Conservation (phyloP, 169 alveolate genomes). For the Eimeria mitis region DNA sequence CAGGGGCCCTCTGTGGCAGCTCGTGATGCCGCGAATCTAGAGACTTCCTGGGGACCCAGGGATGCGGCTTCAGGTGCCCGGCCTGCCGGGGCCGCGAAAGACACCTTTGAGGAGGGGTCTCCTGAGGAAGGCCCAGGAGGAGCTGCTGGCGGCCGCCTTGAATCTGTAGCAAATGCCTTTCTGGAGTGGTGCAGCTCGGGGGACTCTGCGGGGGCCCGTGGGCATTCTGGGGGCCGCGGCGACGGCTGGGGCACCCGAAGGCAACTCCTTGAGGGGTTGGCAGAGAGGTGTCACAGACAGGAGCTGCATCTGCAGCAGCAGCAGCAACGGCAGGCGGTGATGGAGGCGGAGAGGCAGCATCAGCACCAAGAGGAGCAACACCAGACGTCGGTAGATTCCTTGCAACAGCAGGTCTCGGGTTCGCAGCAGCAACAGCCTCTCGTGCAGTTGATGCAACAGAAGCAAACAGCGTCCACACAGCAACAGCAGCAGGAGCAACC, state of each 20-base stretch:
- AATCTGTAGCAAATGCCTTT: slow-evolving; percentile 11
- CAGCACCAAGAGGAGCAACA: not conserved
- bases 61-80: not conserved
- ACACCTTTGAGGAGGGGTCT: not conserved
- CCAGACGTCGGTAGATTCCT: not conserved
- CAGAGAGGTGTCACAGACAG: slow-evolving; percentile 55
- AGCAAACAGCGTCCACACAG: not conserved
- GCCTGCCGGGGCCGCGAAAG: not conserved
- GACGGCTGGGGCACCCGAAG: slow-evolving; percentile 38
- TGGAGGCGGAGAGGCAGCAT: slow-evolving; percentile 6
- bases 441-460: slow-evolving; percentile 17
- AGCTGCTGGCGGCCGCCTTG: not conserved
- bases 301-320: slow-evolving; percentile 18
- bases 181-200: slow-evolving; percentile 64
- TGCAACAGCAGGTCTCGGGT: not conserved
- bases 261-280: slow-evolving; percentile 47
- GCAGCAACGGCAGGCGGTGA: not conserved
- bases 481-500: slow-evolving; percentile 1
- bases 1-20: slow-evolving; percentile 7
- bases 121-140: not conserved
- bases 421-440: not conserved
- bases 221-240: slow-evolving; percentile 28
- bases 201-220: not conserved
- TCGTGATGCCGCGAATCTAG: not conserved
- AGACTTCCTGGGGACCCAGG: not conserved